A percentile compares a stretch with the other conserved stretches of the same genome.
These are phyloP conservation scores for Sicyos edulis DNA, from an alignment of 306 rosid genomes.

Conservation along the genomic window DNA sequence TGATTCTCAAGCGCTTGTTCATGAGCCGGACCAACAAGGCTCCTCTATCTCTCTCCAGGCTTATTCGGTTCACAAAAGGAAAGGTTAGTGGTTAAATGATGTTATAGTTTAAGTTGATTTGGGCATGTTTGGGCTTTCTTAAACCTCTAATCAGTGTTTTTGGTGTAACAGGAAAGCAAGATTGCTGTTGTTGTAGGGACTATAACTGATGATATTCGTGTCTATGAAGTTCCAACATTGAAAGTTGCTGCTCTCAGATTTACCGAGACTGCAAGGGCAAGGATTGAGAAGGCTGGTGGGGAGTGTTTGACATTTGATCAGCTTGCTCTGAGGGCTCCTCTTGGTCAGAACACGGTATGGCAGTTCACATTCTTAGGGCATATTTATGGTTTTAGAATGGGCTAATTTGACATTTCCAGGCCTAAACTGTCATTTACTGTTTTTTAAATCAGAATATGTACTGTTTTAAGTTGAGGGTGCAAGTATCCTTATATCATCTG, in stretches of 20 bases:
- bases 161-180: slow-evolving; percentile 42
- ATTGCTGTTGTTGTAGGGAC: slow-evolving; percentile 69
- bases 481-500: too few relatives aligned
- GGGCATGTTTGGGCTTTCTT: neutral
- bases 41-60: slow-evolving; percentile 70
- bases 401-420: too few relatives aligned
- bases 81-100: slow-evolving; percentile 42
- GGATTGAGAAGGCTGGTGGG: slow-evolving; percentile 27
- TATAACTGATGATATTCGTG: slow-evolving; percentile 60
- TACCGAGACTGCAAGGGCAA: slow-evolving; percentile 74
- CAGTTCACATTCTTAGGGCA: too few relatives aligned
- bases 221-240: slow-evolving; percentile 60
- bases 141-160: neutral
- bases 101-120: neutral
- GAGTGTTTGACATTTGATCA: slow-evolving; percentile 75
- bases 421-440: too few relatives aligned
- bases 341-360: slow-evolving; percentile 75
- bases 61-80: slow-evolving; percentile 50
- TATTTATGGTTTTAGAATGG: too few relatives aligned
- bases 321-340: slow-evolving; percentile 67
- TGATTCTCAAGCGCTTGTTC: slow-evolving; percentile 66
- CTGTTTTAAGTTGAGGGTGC: too few relatives aligned
- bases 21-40: slow-evolving; percentile 85
- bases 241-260: slow-evolving; percentile 75
- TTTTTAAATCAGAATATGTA: too few relatives aligned